These are phyloP conservation scores for Aspergillus ochraceoroseus DNA, from an alignment of 2,329 filamentous ascomycete genomes.

Conservation along the genomic window DNA sequence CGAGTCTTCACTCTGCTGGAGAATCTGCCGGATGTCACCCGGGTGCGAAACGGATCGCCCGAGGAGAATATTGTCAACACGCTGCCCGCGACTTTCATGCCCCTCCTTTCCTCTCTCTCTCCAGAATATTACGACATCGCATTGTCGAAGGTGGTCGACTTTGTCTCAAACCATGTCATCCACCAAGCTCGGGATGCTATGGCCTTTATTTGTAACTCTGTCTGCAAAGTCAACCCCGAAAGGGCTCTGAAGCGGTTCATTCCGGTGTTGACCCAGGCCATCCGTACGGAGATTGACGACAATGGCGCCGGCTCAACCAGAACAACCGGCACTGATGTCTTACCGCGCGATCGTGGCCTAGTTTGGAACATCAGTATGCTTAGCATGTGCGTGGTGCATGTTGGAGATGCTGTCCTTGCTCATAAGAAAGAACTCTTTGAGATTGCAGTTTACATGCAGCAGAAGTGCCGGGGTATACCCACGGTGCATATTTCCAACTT, in stretches of 20 bases:
- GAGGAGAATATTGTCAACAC: conserved; percentile 98
- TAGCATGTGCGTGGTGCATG: conserved; percentile 96
- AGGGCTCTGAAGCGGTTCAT: conserved; percentile 89
- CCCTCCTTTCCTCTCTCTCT: conserved; percentile 82
- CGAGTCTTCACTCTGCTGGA: conserved; percentile 94
- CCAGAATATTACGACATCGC: conserved; percentile 90
- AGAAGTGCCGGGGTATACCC: conserved; percentile 86
- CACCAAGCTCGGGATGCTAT: conserved; percentile 96
- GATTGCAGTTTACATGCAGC: conserved; percentile 93
- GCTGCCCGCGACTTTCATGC: conserved; percentile 82
- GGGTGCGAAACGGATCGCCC: conserved; percentile 82
- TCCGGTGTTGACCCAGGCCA: conserved; percentile 83
- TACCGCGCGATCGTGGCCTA: conserved; percentile 84
- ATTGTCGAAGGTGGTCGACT: conserved; percentile 84
- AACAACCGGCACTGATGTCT: conserved; percentile 86
- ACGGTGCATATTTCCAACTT: conserved; percentile 97
- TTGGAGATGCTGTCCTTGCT: conserved; percentile 80
- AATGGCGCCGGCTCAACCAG: conserved; percentile 93
- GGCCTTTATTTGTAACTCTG: conserved; percentile 94
- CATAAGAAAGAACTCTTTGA: conserved; percentile 86
- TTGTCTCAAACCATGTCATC: conserved; percentile 89
- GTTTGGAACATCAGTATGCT: conserved; percentile 98
- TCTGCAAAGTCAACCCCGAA: conserved; percentile 92
- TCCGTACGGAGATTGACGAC: conserved; percentile 93
- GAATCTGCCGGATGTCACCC: conserved; percentile 85